Conservation (phyloP, 352 stramenopile genomes). For the Thraustochytrium aureum region DNA sequence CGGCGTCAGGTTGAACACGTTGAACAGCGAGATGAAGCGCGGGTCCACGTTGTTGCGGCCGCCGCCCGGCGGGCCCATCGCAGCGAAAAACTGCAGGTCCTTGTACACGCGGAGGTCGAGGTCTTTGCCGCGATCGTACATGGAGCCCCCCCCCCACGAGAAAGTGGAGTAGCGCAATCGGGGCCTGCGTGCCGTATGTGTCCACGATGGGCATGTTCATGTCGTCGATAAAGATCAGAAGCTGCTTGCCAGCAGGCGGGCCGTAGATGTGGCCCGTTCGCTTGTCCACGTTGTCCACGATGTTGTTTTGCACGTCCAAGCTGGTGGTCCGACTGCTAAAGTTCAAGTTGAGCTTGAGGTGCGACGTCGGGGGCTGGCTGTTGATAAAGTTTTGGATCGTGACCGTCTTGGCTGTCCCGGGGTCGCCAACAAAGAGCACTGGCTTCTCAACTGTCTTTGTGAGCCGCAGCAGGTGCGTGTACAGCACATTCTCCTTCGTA, state of each 20-base stretch:
- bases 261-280: slow-evolving; percentile 91
- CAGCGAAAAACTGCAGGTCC: slow-evolving; percentile 87
- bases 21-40: slow-evolving; percentile 90
- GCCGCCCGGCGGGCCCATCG: slow-evolving; percentile 91
- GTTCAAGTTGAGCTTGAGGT: slow-evolving; percentile 76
- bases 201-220: slow-evolving; percentile 97
- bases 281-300: slow-evolving; percentile 95
- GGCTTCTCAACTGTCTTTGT: slow-evolving; percentile 79
- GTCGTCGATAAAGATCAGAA: slow-evolving; percentile 94
- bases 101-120: slow-evolving; percentile 87
- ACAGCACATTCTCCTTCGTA: slow-evolving; percentile 89
- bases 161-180: slow-evolving; percentile 90
- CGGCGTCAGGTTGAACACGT: slow-evolving; percentile 92
- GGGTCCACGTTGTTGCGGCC: slow-evolving; percentile 90
- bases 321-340: slow-evolving; percentile 91
- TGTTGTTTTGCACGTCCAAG: slow-evolving; percentile 87
- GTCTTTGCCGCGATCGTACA: slow-evolving; percentile 94
- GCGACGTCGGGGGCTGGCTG: slow-evolving; percentile 69
- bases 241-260: slow-evolving; percentile 84
- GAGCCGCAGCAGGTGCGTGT: slow-evolving; percentile 83
- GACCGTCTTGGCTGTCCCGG: slow-evolving; percentile 91
- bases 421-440: slow-evolving; percentile 89
- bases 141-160: slow-evolving; percentile 80
- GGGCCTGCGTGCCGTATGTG: slow-evolving; percentile 92
- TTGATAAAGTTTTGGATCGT: slow-evolving; percentile 92